A percentile compares a stretch with the other conserved stretches of the same genome.
Evolutionary conservation across 2,329 filamentous ascomycete species (phyloP).

Genomic region (Cytospora piceicola): DNA sequence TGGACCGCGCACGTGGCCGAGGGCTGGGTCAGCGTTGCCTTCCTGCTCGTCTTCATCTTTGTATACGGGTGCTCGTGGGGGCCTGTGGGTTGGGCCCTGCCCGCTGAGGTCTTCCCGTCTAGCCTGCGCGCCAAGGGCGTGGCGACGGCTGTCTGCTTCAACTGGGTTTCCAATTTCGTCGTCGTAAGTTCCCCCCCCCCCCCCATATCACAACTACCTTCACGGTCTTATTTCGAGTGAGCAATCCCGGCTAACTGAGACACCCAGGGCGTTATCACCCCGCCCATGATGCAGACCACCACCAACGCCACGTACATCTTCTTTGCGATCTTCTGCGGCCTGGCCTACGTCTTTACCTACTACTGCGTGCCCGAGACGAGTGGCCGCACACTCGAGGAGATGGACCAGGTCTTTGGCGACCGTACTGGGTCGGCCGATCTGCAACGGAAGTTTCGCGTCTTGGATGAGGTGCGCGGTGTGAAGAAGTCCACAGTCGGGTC

Average conservation of each 20-base stretch:
- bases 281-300: constrained; percentile 18
- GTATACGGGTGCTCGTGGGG: constrained; percentile 18
- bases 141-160: constrained; percentile 60
- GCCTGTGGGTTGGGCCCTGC: constrained; percentile 34
- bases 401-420: constrained; percentile 35
- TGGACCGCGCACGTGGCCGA: constrained; percentile 55
- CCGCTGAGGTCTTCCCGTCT: constrained; percentile 64
- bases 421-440: constrained; percentile 39
- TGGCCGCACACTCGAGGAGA: constrained; percentile 23
- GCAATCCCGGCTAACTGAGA: background rate
- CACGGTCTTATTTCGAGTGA: background rate
- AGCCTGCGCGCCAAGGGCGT: constrained; percentile 67
- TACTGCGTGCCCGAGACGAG: constrained; percentile 27
- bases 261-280: background rate
- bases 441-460: constrained; percentile 7
- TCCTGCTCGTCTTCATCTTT: constrained; percentile 12
- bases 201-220: background rate
- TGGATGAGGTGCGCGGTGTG: constrained; percentile 14
- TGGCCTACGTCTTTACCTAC: constrained; percentile 15
- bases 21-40: constrained; percentile 23
- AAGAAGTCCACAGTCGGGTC: background rate
- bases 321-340: constrained; percentile 22
- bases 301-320: constrained; percentile 19
- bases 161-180: constrained; percentile 67
- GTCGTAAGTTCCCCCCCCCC: constrained; percentile 45